Percentiles rank a stretch among this genome's conserved stretches.
phyloP scores from a whole-genome alignment of 2,329 filamentous ascomycete genomes.

The Eutypella sp. region DNA sequence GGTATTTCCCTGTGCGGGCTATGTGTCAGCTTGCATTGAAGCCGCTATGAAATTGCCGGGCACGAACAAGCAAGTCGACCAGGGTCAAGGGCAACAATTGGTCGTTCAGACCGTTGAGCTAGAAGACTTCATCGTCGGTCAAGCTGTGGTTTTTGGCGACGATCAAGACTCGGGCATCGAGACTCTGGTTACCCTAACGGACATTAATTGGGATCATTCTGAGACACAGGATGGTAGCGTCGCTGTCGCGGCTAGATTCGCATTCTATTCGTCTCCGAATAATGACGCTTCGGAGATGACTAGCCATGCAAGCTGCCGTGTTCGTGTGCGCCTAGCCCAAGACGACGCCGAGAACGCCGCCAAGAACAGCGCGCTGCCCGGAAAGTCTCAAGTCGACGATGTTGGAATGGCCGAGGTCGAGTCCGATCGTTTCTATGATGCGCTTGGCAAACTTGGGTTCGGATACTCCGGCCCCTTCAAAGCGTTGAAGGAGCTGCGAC shows the following conservation, averaged over 20 bases:
- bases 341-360: no score
- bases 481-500: conserved; percentile 3
- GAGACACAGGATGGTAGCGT: no score
- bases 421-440: conserved; percentile 12
- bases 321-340: no score
- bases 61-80: neutral
- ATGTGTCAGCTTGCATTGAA: conserved; percentile 16
- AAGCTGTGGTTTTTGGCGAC: conserved; percentile 13
- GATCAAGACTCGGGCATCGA: conserved; percentile 16
- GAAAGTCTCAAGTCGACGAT: conserved; percentile 6
- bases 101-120: no score
- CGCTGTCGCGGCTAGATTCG: conserved; percentile 10
- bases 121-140: conserved; percentile 13
- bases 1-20: conserved; percentile 18
- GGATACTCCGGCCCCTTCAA: conserved; percentile 11
- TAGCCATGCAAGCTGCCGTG: conserved; percentile 14
- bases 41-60: conserved; percentile 6
- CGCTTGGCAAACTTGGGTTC: conserved; percentile 10
- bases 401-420: conserved; percentile 15
- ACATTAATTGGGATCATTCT: no score
- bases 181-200: conserved; percentile 15
- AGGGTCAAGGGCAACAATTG: no score
- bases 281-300: conserved; percentile 5
- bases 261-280: conserved; percentile 10
- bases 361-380: no score